Evolutionary conservation across 345 rosid genomes (phyloP).

Genomic region (Acer campestre): DNA sequence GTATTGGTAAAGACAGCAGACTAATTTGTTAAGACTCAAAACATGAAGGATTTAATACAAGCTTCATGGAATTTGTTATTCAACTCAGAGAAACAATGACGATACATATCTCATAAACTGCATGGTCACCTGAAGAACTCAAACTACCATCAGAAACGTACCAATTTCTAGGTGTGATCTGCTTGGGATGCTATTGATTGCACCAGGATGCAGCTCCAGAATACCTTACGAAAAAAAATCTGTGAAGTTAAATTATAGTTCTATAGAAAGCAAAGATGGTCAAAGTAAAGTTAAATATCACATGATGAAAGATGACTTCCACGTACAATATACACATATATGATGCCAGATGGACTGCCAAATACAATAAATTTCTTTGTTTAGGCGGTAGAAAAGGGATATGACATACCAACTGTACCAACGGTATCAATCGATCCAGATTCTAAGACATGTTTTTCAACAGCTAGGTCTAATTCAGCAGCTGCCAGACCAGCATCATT

Average conservation of each 20-base stretch:
- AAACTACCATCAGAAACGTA: constrained; percentile 21
- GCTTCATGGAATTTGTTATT: not conserved
- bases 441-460: constrained; percentile 82
- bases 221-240: constrained; percentile 48
- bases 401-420: constrained; percentile 80
- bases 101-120: not conserved
- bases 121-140: not conserved
- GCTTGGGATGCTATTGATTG: constrained; percentile 98
- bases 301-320: not conserved
- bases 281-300: constrained; percentile 1
- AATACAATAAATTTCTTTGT: not conserved
- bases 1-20: not conserved
- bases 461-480: constrained; percentile 88
- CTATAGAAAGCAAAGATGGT: not conserved
- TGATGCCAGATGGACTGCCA: not conserved
- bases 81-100: not conserved
- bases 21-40: not conserved
- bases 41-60: not conserved
- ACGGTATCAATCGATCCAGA: constrained; percentile 93
- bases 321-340: not conserved
- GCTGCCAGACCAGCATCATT: constrained; percentile 98
- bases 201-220: constrained; percentile 89
- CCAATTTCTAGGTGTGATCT: constrained; percentile 93
- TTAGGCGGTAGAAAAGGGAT: constrained; percentile 6
- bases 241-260: not conserved